These are phyloP conservation scores for Lactifluus pinguis DNA, from an alignment of 768 basidiomycete genomes.

Conservation along the genomic window DNA sequence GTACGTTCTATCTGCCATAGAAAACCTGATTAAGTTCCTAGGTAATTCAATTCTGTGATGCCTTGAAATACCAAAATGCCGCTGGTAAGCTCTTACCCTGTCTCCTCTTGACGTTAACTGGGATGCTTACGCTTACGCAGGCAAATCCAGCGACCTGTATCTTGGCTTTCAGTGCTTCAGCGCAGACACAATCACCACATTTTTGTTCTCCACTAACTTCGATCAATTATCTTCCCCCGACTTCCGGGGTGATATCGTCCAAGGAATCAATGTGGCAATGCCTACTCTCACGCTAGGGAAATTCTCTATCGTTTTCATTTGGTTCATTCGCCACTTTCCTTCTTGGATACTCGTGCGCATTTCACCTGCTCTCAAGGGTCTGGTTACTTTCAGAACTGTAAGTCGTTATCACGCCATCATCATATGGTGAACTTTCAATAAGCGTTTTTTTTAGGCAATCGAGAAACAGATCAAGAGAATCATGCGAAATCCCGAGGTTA, in stretches of 20 bases:
- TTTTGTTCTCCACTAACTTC: constrained; percentile 31
- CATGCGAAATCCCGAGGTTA: neutral
- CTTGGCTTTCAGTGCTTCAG: constrained; percentile 35
- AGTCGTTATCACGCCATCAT: neutral
- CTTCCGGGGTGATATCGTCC: constrained; percentile 30
- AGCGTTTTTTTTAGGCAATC: neutral
- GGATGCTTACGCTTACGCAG: neutral
- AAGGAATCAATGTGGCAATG: constrained; percentile 26
- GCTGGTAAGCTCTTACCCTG: neutral
- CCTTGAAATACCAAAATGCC: constrained; percentile 4
- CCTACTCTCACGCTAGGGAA: constrained; percentile 20
- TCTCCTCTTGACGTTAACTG: too few relatives aligned
- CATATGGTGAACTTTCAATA: neutral
- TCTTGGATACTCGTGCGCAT: neutral
- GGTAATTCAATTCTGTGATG: constrained; percentile 27
- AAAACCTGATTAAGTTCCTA: constrained; percentile 10
- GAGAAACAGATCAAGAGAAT: neutral
- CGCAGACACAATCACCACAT: constrained; percentile 36
- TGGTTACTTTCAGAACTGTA: neutral
- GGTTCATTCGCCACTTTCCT: neutral
- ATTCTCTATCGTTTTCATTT: neutral
- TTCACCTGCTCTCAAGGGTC: neutral
- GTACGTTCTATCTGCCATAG: neutral
- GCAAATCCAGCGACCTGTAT: constrained; percentile 29
- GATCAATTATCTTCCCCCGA: constrained; percentile 27